Base-by-base conservation (phyloP, 2,329 filamentous ascomycete species). In the Fusarium paranaense region DNA sequence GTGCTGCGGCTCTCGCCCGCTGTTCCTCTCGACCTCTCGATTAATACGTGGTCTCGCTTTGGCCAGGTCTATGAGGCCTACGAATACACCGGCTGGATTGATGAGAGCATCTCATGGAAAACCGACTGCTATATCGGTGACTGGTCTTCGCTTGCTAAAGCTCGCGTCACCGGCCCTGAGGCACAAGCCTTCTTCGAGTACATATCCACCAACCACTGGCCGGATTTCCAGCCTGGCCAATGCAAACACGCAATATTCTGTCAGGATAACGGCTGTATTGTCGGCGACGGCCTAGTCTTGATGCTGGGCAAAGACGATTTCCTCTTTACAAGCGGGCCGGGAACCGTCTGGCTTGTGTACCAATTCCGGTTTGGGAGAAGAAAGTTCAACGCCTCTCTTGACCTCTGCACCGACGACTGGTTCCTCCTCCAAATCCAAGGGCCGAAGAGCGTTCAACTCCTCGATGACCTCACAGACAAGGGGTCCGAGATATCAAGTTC, bases 121-220 rank as follows among this genome's bases (percentile, higher is more conserved):
- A 45, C 63, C 16, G 45, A 18, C 11, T 66, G 63, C 16, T 66
- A 66, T 38, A 66, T 66, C 37, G 63, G 63, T 25, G 63, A 66
- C 54, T 66, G 63, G 63, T 60, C 63, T n/a, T 54, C 63, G 6
- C 52, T 66, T 6, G 54, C 60, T 16, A 66, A 66, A 42, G 20
- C 50, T 30, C 27, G 63, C 33, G 56, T 66, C 27, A 37, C 37
- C 6, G 63, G 63, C 20, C 54, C 63, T 20, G 54, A 66, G 32
- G 52, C 63, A 3, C 52, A 66, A n/a, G 45, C 45, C n/a, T 64
- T 64, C 33, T 18, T 64, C 20, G 61, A 64, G 33, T 64, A 40
- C 32, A n/a, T 64, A 20, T 64, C 30, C 25, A 40, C 38, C 11
- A 40, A 40, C 11, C 13, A 40, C 10, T 40, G 38, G 38, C 38